phyloP scores from a whole-genome alignment of 2,329 filamentous ascomycete species.

The Clarireedia hainanense region DNA sequence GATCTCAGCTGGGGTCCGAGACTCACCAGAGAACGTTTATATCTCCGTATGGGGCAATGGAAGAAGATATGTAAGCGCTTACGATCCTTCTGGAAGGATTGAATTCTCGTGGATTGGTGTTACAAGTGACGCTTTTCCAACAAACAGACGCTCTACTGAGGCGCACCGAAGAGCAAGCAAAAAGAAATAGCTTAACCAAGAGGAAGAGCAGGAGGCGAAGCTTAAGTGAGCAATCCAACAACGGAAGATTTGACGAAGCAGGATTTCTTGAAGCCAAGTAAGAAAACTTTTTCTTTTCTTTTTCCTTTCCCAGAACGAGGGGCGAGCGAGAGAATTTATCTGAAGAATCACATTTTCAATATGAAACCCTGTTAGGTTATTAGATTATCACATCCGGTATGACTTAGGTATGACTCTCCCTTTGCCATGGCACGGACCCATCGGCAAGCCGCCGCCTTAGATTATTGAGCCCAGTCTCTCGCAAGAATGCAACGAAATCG shows the following conservation, averaged over 20 bases:
- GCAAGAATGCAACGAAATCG: constrained; percentile 12
- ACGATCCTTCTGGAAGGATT: constrained; percentile 8
- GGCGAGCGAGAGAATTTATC: constrained; percentile 11
- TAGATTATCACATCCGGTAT: constrained; percentile 7
- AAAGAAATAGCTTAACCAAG: not conserved
- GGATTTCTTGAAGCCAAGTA: not conserved
- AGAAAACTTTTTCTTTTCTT: too few relatives aligned
- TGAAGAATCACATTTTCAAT: constrained; percentile 2
- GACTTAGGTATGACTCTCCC: not conserved
- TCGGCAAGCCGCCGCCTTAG: constrained; percentile 14
- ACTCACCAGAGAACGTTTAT: constrained; percentile 5
- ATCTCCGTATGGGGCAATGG: not conserved
- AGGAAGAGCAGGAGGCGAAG: not conserved
- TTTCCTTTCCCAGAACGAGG: not conserved
- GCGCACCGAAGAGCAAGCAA: not conserved
- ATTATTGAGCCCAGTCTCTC: constrained; percentile 8
- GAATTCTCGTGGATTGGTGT: not conserved
- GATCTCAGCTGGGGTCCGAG: not conserved
- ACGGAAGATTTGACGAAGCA: not conserved
- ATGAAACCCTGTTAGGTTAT: constrained; percentile 4
- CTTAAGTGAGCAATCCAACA: not conserved
- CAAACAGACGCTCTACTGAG: constrained; percentile 3
- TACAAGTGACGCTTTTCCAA: constrained; percentile 8
- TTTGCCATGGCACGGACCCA: constrained; percentile 10
- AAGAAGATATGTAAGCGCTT: constrained; percentile 6